Percentiles rank a stretch among this genome's conserved stretches.
Evolutionary conservation across 2,329 filamentous ascomycete species (phyloP).

Genomic region (Aureobasidium sp.): DNA sequence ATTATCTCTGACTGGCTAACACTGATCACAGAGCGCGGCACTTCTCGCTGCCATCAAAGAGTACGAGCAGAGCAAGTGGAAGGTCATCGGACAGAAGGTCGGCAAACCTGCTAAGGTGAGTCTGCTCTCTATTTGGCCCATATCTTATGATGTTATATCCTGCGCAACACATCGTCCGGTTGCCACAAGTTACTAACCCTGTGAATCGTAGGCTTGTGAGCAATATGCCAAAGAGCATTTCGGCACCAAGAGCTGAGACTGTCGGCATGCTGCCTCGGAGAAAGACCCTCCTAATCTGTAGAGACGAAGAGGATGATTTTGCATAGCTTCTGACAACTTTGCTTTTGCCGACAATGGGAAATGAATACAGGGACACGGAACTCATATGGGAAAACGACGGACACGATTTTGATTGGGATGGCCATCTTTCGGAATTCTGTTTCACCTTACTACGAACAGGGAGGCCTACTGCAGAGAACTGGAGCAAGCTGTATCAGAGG

Average conservation of each 20-base stretch:
- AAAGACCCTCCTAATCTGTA: not conserved
- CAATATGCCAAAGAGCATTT: slow-evolving; percentile 98
- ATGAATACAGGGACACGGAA: not conserved
- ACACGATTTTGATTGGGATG: not conserved
- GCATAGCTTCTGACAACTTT: not conserved
- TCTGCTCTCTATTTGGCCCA: not conserved
- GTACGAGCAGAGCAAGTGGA: slow-evolving; percentile 98
- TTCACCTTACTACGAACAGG: not conserved
- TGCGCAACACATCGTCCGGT: not conserved
- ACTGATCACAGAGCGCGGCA: slow-evolving; percentile 34
- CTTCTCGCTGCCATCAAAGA: slow-evolving; percentile 94
- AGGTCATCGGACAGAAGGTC: slow-evolving; percentile 91
- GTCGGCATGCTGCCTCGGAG: not conserved
- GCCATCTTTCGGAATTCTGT: not conserved
- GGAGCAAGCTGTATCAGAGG: not conserved
- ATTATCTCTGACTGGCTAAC: slow-evolving; percentile 13
- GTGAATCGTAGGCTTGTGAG: slow-evolving; percentile 58
- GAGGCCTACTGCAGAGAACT: not conserved
- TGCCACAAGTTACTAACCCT: not conserved
- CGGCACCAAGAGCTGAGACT: slow-evolving; percentile 42
- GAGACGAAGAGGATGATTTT: not conserved
- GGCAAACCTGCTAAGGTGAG: slow-evolving; percentile 90
- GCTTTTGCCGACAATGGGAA: not conserved
- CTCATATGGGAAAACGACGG: not conserved
- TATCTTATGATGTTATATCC: no score